phyloP scores from a whole-genome alignment of 441 rosid species.

The Eruca vesicaria region DNA sequence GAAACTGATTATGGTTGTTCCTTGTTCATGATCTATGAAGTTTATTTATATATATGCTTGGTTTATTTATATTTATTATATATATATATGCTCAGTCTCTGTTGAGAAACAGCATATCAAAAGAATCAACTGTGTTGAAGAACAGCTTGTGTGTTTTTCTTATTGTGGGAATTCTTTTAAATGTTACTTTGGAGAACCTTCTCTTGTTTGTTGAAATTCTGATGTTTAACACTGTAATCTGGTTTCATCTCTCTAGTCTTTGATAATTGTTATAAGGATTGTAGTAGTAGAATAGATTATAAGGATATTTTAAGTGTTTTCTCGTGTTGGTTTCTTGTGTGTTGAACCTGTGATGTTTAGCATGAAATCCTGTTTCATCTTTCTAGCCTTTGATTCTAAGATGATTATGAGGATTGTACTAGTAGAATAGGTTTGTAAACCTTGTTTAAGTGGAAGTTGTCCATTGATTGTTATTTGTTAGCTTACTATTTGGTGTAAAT shows the following conservation, averaged over 20 bases:
- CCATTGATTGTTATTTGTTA: no score
- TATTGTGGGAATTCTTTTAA: no score
- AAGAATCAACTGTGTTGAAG: no score
- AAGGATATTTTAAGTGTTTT: no score
- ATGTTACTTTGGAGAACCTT: no score
- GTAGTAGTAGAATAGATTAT: background rate
- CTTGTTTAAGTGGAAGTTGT: background rate
- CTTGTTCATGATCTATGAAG: constrained; percentile 11
- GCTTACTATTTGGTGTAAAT: no score
- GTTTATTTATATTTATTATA: background rate
- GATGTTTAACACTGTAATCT: background rate
- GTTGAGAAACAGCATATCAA: background rate
- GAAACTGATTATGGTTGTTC: background rate
- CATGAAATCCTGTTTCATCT: background rate
- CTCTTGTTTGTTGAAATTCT: background rate
- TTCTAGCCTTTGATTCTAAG: background rate
- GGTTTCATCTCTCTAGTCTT: background rate
- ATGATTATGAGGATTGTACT: background rate
- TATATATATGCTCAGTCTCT: background rate
- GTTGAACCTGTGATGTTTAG: background rate
- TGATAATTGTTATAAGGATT: background rate
- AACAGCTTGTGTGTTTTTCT: background rate
- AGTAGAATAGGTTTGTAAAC: background rate
- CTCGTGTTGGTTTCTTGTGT: background rate
- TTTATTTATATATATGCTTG: constrained; percentile 2